Evolutionary conservation across 768 basidiomycete species (phyloP).

Genomic region (Psilocybe tampanensis): DNA sequence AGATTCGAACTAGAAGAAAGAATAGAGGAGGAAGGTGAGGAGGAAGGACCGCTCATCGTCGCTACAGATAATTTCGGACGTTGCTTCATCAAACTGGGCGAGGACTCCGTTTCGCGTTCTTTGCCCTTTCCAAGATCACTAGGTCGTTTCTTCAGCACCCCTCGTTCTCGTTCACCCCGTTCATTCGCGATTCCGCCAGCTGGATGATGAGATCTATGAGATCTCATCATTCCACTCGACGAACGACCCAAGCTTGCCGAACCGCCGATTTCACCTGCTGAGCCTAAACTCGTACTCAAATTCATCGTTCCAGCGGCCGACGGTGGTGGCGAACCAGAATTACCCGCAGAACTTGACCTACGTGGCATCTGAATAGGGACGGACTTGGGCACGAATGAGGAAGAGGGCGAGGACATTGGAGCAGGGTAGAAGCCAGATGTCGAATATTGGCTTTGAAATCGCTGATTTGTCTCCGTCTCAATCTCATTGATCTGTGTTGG

Average conservation of each 20-base stretch:
- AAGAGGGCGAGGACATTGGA: slow-evolving; percentile 1
- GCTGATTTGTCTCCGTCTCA: slow-evolving; percentile 19
- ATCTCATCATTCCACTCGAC: background rate
- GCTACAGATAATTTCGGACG: slow-evolving; percentile 35
- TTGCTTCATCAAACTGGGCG: slow-evolving; percentile 1
- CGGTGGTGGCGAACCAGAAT: background rate
- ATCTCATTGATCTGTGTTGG: slow-evolving; percentile 22
- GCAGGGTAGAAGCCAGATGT: background rate
- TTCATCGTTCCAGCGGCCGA: background rate
- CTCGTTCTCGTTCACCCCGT: background rate
- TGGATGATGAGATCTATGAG: background rate
- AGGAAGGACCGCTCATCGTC: slow-evolving; percentile 9
- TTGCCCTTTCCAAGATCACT: slow-evolving; percentile 7
- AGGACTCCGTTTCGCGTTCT: background rate
- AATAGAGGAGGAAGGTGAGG: background rate
- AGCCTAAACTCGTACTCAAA: background rate
- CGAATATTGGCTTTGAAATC: background rate
- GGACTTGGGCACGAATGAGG: background rate
- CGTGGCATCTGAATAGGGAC: slow-evolving; percentile 1
- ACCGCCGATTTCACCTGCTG: background rate
- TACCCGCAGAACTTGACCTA: slow-evolving; percentile 11
- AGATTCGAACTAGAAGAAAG: background rate
- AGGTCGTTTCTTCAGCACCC: slow-evolving; percentile 5
- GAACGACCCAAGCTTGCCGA: background rate
- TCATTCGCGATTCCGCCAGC: background rate